Percentiles rank a stretch among this genome's conserved stretches.
These are phyloP conservation scores for Backusella westeae DNA, from an alignment of 192 early-diverging fungal species.

Conservation along the genomic window DNA sequence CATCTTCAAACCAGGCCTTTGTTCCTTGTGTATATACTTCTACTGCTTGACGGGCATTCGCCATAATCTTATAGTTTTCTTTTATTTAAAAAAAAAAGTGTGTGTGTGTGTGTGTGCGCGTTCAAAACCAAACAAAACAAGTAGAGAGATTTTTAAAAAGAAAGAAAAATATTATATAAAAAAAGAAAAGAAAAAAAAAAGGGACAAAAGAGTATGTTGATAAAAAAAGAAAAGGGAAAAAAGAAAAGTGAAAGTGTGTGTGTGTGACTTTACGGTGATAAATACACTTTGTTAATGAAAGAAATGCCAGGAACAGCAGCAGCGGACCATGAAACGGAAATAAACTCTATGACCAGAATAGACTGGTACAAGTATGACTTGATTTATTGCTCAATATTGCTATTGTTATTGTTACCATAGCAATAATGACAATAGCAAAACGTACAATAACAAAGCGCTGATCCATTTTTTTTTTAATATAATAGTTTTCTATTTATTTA, in stretches of 20 bases:
- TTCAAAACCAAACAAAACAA: not conserved
- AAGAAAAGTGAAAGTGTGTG: too few relatives aligned
- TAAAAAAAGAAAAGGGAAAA: not conserved
- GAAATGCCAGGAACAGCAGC: not conserved
- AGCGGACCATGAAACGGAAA: not conserved
- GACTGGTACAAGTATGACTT: not conserved
- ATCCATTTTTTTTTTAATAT: not conserved
- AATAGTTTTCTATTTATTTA: not conserved
- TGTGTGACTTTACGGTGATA: not conserved
- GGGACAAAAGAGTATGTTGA: not conserved
- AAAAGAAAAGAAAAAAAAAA: not conserved
- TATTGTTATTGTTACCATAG: not conserved
- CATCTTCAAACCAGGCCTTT: conserved; percentile 88
- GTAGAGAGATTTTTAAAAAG: not conserved
- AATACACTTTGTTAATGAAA: not conserved
- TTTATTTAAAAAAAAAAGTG: not conserved
- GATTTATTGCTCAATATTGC: not conserved
- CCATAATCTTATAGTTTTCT: not conserved
- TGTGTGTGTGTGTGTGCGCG: not conserved
- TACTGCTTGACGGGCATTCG: conserved; percentile 37
- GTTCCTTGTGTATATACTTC: conserved; percentile 73
- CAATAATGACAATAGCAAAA: not conserved
- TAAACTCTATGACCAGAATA: conserved; percentile 5
- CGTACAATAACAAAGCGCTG: not conserved
- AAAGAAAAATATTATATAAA: not conserved